Percentiles rank a stretch among this genome's conserved stretches.
These are phyloP conservation scores for Rhizoclosmatium globosum DNA, from an alignment of 192 early-diverging fungal genomes.

Conservation along the genomic window DNA sequence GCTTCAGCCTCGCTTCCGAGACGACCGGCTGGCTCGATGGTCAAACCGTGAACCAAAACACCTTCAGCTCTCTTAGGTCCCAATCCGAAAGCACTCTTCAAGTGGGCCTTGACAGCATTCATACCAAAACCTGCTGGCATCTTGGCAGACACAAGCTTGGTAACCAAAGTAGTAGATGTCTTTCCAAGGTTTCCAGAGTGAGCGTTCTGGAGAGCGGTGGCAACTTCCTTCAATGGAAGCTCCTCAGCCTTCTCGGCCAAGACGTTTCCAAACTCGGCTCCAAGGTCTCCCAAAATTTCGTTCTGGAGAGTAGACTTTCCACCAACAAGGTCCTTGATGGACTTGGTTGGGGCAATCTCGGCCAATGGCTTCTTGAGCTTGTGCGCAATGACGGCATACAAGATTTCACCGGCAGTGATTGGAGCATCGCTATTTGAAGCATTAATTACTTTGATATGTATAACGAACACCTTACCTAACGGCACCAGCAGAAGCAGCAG, in stretches of 20 bases:
- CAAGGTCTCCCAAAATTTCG: conserved; percentile 94
- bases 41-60: conserved; percentile 78
- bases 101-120: conserved; percentile 77
- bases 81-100: conserved; percentile 76
- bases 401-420: conserved; percentile 82
- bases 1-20: conserved; percentile 77
- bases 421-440: conserved; percentile 66
- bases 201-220: conserved; percentile 63
- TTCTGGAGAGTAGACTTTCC: conserved; percentile 97
- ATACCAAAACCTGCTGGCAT: conserved; percentile 93
- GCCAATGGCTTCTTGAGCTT: conserved; percentile 86
- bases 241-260: conserved; percentile 93
- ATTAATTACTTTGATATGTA: background rate
- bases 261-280: conserved; percentile 87
- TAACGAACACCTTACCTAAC: conserved; percentile 42
- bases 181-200: conserved; percentile 84
- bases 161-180: conserved; percentile 74
- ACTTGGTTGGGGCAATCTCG: conserved; percentile 78
- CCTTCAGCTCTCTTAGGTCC: conserved; percentile 78
- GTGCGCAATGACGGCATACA: conserved; percentile 85
- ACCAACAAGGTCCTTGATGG: conserved; percentile 92
- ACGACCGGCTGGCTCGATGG: conserved; percentile 85
- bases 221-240: conserved; percentile 83
- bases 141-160: conserved; percentile 85
- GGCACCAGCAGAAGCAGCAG: conserved; percentile 59